Evolutionary conservation across 495 filamentous ascomycete species (phyloP), one percentile per base, ranked within the genome.

Genomic region (Chlorociboria aeruginascens): DNA sequence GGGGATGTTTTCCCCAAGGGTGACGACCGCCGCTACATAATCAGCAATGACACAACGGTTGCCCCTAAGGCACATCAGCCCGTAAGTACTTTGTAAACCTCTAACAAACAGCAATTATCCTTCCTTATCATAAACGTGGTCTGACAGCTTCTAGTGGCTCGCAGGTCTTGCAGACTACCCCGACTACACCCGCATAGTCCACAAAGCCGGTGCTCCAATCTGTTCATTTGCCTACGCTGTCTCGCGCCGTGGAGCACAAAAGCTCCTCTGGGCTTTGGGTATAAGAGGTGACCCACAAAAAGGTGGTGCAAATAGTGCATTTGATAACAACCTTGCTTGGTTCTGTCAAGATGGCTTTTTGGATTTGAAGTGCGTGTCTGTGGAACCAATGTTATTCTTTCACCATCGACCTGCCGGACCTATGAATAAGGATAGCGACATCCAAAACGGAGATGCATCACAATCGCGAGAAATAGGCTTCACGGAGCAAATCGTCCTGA

Each of bases 191-290:
- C 73, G 75, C 12, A 55, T 72, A 33, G 59, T 72, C 14, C 73
- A 73, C 54, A 58, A 62, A 29, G 56, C 65, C 11, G 64, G 58
- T 16, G 65, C 66, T 17, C 66, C 63, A n/a, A 66, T 76, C 25
- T 81, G 75, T 61, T 65, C 68, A 6, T 67, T 70, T 44, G 63
- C 68, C 16, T 82, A 82, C 57, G 76, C 75, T 0, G 64, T 81
- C 2, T 72, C 72, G 0, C 68, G 68, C 28, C 54, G 62, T 37
- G 74, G 76, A 6, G 76, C 76, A 2, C 69, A 64, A 20, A 72
- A 72, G 16, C 60, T 78, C 11, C 66, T 80, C n/a, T 59, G 66
- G 12, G 68, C 65, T 36, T 29, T 43, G n/a, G 47, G 20, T 2
- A 61, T 73, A 13, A 69, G 64, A 6, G 62, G 71, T 1, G 66